These are phyloP conservation scores for Talaromyces proteolyticus DNA, from an alignment of 495 filamentous ascomycete genomes.

Conservation along the genomic window DNA sequence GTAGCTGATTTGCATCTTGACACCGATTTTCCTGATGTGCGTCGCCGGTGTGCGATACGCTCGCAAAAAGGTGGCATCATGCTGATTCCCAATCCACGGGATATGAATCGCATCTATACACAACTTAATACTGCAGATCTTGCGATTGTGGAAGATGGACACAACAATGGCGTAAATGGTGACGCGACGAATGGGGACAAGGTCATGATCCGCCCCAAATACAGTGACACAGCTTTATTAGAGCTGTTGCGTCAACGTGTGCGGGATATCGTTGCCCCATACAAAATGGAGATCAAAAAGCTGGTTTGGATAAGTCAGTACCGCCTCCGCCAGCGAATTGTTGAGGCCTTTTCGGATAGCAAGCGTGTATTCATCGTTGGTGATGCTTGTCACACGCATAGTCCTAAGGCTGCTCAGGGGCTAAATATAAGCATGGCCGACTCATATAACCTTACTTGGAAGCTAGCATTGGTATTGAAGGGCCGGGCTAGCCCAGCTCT, in stretches of 20 bases:
- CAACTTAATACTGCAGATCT: neutral
- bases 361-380: conserved; percentile 57
- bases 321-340: conserved; percentile 69
- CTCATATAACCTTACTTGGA: conserved; percentile 69
- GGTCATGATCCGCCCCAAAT: neutral
- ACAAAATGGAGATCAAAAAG: neutral
- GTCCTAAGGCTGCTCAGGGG: conserved; percentile 68
- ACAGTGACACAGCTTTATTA: neutral
- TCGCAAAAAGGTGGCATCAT: conserved; percentile 19
- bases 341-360: conserved; percentile 52
- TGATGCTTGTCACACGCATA: conserved; percentile 46
- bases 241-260: neutral
- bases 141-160: neutral
- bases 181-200: neutral
- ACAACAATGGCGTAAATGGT: neutral
- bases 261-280: neutral
- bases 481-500: conserved; percentile 44
- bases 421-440: conserved; percentile 69
- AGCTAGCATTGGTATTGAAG: conserved; percentile 55
- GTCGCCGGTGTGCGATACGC: conserved; percentile 24
- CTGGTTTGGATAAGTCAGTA: conserved; percentile 14
- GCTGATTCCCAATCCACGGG: conserved; percentile 24
- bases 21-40: conserved; percentile 33
- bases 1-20: conserved; percentile 29
- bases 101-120: neutral